phyloP scores from a whole-genome alignment of 331 rosid species.

The Acacia pycnantha region DNA sequence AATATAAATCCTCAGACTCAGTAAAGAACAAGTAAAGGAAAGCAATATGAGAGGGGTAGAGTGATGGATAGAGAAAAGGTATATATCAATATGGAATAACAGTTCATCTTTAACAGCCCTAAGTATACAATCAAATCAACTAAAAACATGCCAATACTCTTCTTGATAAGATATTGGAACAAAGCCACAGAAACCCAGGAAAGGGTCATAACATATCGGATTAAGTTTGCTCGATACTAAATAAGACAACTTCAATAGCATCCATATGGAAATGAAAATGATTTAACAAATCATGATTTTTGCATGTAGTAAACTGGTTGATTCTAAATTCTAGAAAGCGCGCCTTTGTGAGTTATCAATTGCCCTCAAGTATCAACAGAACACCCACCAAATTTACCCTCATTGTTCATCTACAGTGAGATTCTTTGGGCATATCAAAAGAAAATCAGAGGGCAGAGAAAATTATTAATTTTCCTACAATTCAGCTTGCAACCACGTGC shows the following conservation, averaged over 20 bases:
- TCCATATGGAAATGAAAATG: background rate
- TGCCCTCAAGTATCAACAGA: background rate
- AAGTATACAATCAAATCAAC: background rate
- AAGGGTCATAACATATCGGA: constrained; percentile 10
- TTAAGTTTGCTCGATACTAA: background rate
- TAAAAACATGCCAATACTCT: background rate
- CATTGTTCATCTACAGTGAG: background rate
- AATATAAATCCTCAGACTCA: background rate
- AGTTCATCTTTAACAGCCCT: background rate
- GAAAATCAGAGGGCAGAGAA: background rate
- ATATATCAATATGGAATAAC: background rate
- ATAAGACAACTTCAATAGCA: background rate
- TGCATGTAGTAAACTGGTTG: background rate
- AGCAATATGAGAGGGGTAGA: background rate
- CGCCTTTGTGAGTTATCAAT: background rate
- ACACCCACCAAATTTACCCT: constrained; percentile 1
- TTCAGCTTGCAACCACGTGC: constrained; percentile 16
- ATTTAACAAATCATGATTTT: background rate
- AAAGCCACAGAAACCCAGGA: background rate
- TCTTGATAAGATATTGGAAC: background rate
- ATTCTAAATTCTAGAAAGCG: background rate
- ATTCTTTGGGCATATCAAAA: background rate
- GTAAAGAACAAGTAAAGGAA: background rate
- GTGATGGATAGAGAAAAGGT: background rate
- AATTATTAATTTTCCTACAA: background rate